Evolutionary conservation across 495 filamentous ascomycete species (phyloP).

Genomic region (Terfezia claveryi): DNA sequence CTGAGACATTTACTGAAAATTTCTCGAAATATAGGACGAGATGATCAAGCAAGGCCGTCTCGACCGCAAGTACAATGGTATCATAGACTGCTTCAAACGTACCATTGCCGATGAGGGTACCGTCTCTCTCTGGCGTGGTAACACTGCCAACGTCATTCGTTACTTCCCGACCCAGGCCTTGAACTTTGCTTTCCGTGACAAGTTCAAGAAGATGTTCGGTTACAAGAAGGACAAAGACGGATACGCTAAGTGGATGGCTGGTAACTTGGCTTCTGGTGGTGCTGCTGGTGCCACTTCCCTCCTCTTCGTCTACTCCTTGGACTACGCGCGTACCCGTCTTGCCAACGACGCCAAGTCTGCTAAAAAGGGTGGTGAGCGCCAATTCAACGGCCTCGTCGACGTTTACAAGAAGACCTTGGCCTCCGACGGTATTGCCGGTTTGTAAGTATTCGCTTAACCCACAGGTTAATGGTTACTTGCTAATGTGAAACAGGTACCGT

Average conservation of each 20-base stretch:
- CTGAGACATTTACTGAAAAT: background rate
- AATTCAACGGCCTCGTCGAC: conserved; percentile 98
- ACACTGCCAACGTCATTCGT: conserved; percentile 99
- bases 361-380: conserved; percentile 89
- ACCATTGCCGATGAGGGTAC: conserved; percentile 64
- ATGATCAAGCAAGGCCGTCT: conserved; percentile 98
- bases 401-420: conserved; percentile 99
- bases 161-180: conserved; percentile 99
- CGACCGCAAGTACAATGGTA: conserved; percentile 88
- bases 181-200: conserved; percentile 99
- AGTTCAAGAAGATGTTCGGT: conserved; percentile 99
- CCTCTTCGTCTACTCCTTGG: conserved; percentile 99
- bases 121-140: conserved; percentile 90
- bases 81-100: conserved; percentile 80
- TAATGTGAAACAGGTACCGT: conserved; percentile 40
- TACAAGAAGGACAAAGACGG: conserved; percentile 99
- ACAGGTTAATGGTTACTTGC: background rate
- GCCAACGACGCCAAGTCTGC: conserved; percentile 98
- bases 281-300: conserved; percentile 98
- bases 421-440: conserved; percentile 91
- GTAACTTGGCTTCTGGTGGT: conserved; percentile 99
- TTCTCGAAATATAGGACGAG: conserved; percentile 58
- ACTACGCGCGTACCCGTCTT: conserved; percentile 99
- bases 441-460: conserved; percentile 19
- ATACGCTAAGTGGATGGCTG: conserved; percentile 97